phyloP scores from a whole-genome alignment of 768 basidiomycete species.

The Auriscalpium microsporum region DNA sequence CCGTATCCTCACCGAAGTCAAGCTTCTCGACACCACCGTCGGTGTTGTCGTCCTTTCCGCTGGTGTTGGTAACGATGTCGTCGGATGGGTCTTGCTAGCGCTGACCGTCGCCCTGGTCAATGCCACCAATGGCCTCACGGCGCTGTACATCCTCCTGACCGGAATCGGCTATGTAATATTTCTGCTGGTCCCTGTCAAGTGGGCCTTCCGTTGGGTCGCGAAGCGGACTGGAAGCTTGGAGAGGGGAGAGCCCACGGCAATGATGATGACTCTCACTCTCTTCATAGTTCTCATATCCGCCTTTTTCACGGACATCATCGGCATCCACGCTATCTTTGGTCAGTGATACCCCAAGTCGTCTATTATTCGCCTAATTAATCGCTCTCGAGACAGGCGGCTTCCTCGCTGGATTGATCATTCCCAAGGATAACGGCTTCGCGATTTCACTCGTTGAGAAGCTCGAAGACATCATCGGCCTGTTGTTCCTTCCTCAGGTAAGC shows the following conservation, averaged over 20 bases:
- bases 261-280: slow-evolving; percentile 77
- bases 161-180: slow-evolving; percentile 58
- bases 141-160: slow-evolving; percentile 72
- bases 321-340: slow-evolving; percentile 65
- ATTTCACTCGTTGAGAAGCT: slow-evolving; percentile 77
- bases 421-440: slow-evolving; percentile 74
- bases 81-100: slow-evolving; percentile 83
- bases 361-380: slow-evolving; percentile 1
- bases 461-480: slow-evolving; percentile 75
- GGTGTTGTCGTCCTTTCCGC: slow-evolving; percentile 77
- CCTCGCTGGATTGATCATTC: slow-evolving; percentile 73
- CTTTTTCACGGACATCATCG: slow-evolving; percentile 84
- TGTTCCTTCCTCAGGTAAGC: slow-evolving; percentile 66
- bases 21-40: slow-evolving; percentile 78
- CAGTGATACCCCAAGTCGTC: slow-evolving; percentile 9
- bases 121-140: slow-evolving; percentile 61
- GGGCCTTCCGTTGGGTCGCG: slow-evolving; percentile 59
- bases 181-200: slow-evolving; percentile 55
- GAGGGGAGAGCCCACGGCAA: slow-evolving; percentile 57
- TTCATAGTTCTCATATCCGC: slow-evolving; percentile 64
- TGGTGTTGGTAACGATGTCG: slow-evolving; percentile 55
- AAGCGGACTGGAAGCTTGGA: slow-evolving; percentile 64
- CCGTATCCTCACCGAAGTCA: slow-evolving; percentile 76
- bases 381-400: slow-evolving; percentile 53
- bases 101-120: slow-evolving; percentile 80